Base-by-base conservation (phyloP, 2,329 filamentous ascomycete species). In the Ilyonectria mors-panacis region DNA sequence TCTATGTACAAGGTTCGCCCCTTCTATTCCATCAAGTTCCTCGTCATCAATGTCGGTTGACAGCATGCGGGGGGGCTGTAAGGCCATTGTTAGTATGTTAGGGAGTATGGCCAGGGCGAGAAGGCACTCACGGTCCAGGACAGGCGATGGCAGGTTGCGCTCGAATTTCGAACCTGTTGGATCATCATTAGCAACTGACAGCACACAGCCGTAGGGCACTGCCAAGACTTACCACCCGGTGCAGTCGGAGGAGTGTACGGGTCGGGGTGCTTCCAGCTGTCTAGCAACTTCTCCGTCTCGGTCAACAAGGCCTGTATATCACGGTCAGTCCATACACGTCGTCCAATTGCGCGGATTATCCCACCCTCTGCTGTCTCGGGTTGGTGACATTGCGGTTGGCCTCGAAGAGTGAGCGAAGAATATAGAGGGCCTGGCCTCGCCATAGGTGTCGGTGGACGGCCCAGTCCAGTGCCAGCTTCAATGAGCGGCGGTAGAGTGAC, bases 261-360 rank as follows among this genome's bases (percentile, higher is more conserved):
- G 81, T 99, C 96, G 4, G 96, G 96, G 79, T 99, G 96, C 85
- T 98, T 98, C 95, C 95, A 99, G 81, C 92, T 93, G 77, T 96
- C 90, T 70, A 99, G 85, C 66, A 98, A 80, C 74, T 92, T 92
- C 82, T 98, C 95, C 5, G 96, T 95, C 84, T 98, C 94, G 69
- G 91, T 89, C 72, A 98, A 87, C 65, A 99, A 83, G 56, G 90
- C 90, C 96, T 99, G 30, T 35, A 26, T 47, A 26, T 48, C 17
- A 39, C 19, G 54, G 33, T 70, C 48, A 75, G 68, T 44, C 19
- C 35, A n/a, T 5, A 13, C 26, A 17, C 17, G 26, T 42, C 21
- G 30, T 57, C 12, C 2, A 39, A 42, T 55, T 63, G 62, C n/a
- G 39, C 50, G 44, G 19, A 42, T 57, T 42, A 37, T 37, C 86